These are phyloP conservation scores for Penicillium sp. DNA, from an alignment of 2,329 filamentous ascomycete genomes.

Conservation along the genomic window DNA sequence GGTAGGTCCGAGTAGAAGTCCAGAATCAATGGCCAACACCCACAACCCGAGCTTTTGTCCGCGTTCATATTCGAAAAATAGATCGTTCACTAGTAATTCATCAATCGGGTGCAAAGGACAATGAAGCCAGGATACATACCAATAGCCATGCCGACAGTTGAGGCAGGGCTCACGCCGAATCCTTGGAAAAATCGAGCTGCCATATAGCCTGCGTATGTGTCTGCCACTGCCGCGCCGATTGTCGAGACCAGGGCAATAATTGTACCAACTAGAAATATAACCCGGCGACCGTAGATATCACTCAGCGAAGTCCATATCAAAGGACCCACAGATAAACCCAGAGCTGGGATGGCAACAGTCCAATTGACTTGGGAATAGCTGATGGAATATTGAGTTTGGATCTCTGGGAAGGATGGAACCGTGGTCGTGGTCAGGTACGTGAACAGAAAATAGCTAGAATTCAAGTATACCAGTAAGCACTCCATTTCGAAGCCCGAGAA, in stretches of 20 bases:
- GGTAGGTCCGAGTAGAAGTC: conserved; percentile 50
- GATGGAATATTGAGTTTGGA: conserved; percentile 49
- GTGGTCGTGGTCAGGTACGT: conserved; percentile 59
- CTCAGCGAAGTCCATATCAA: conserved; percentile 51
- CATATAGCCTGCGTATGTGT: conserved; percentile 53
- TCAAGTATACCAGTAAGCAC: neutral
- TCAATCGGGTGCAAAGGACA: neutral
- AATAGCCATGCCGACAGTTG: conserved; percentile 56
- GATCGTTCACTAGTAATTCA: conserved; percentile 44
- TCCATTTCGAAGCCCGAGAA: neutral
- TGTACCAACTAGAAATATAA: conserved; percentile 50
- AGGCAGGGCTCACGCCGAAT: conserved; percentile 53
- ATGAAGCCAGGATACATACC: conserved; percentile 18
- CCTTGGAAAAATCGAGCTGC: conserved; percentile 60
- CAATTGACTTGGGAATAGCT: conserved; percentile 52
- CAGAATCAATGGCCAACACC: conserved; percentile 56
- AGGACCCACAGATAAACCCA: conserved; percentile 53
- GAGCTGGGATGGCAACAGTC: conserved; percentile 53
- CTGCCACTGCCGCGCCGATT: conserved; percentile 42
- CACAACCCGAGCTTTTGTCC: conserved; percentile 57
- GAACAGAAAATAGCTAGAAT: conserved; percentile 54
- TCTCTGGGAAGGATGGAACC: conserved; percentile 52
- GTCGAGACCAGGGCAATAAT: conserved; percentile 44
- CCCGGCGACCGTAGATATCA: conserved; percentile 54
- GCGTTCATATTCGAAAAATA: conserved; percentile 58